phyloP scores from a whole-genome alignment of 345 rosid species.

The Gossypium stocksii region DNA sequence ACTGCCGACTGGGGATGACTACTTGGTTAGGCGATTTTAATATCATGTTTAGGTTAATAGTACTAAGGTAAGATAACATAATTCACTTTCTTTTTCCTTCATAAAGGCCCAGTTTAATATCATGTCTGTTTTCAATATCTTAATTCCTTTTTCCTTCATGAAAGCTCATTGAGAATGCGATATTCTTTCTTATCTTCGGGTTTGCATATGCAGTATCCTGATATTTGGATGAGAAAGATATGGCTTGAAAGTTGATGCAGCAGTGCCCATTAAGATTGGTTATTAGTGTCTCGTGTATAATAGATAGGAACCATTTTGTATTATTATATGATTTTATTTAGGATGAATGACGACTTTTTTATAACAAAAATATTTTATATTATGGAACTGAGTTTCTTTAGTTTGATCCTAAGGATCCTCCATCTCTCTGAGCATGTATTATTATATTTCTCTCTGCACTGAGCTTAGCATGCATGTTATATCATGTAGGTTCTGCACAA shows the following conservation, averaged over 20 bases:
- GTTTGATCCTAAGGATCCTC: conserved; percentile 2
- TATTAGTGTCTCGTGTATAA: not conserved
- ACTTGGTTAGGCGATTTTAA: not conserved
- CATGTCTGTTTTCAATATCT: not conserved
- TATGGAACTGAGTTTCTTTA: not conserved
- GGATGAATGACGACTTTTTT: not conserved
- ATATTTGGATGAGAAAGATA: not conserved
- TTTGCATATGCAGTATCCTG: not conserved
- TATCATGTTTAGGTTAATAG: conserved; percentile 3
- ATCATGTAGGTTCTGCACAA: conserved; percentile 80
- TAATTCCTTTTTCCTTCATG: not conserved
- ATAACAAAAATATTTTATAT: not conserved
- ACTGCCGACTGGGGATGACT: not conserved
- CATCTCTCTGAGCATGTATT: not conserved
- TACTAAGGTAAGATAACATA: not conserved
- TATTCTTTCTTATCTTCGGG: not conserved
- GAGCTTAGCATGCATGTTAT: conserved; percentile 8
- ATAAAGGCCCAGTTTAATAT: not conserved
- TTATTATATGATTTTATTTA: not conserved
- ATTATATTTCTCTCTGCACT: not conserved
- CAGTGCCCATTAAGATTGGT: not conserved
- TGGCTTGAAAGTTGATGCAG: not conserved
- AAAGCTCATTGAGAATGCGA: not conserved
- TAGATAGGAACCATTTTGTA: not conserved
- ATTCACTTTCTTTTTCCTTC: not conserved